Evolutionary conservation across 768 basidiomycete species (phyloP), one percentile per base, ranked within the genome.

Genomic region (Tricholoma saponaceum): DNA sequence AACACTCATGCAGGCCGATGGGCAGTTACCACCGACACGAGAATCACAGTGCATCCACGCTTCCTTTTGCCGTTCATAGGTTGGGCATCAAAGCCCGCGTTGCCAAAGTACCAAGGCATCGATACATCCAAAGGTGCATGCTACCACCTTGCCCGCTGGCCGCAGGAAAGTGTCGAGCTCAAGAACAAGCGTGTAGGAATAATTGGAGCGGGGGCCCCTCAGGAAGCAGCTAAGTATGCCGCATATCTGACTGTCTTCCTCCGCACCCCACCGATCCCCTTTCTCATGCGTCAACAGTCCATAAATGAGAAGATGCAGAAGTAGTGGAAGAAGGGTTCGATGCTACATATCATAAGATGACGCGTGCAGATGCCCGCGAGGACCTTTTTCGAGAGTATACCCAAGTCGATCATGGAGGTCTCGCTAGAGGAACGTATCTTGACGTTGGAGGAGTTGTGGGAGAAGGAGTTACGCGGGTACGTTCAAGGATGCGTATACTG

Each of bases 61-160:
- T 65, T 58, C 32, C 39, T 65, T 33, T 25, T 52, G 43, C 33
- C 63, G 10, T 60, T 59, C 53, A 63, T 55, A 2, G 64, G 64
- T n/a, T 63, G 56, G 32, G 60, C 53, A 9, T 54, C 59, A 1
- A 61, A 57, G 25, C 57, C 60, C 32, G 52, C 58, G 37, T 51
- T 50, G 7, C 64, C 64, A 10, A 41, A 39, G 9, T 55, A 61
- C 55, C 37, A 44, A 35, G 60, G 60, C 5, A 39, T 65, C 5
- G 54, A 58, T 2, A 56, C 28, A 4, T 65, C 62, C 58, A 30
- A 60, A 49, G 64, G 64, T 2, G n/a, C n/a, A n/a, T n/a, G n/a
- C n/a, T n/a, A n/a, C n/a, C n/a, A n/a, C n/a, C n/a, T n/a, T n/a
- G n/a, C n/a, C n/a, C n/a, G n/a, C n/a, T n/a, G n/a, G n/a, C n/a